Conservation (phyloP, 2,329 filamentous ascomycete genomes). For the Fusarium sp. region DNA sequence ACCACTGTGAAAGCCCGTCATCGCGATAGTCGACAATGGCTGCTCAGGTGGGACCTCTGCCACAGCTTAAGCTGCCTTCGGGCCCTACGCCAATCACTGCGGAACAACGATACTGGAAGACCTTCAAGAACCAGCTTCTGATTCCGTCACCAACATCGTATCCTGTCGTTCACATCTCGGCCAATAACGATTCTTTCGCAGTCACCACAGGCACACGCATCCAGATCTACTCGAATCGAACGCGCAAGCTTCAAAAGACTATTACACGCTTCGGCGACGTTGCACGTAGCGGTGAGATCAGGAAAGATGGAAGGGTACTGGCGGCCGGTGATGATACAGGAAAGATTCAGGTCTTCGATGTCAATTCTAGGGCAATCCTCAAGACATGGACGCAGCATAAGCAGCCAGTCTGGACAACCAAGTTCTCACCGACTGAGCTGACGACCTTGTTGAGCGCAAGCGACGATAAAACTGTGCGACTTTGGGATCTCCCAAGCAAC, state of each 20-base stretch:
- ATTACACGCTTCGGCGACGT: conserved; percentile 94
- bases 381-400: conserved; percentile 96
- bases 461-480: conserved; percentile 89
- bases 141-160: conserved; percentile 91
- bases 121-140: conserved; percentile 90
- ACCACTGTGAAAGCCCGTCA: conserved; percentile 30
- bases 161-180: conserved; percentile 90
- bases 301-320: conserved; percentile 87
- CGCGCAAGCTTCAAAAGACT: conserved; percentile 90
- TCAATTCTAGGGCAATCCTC: conserved; percentile 86
- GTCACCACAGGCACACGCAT: conserved; percentile 94
- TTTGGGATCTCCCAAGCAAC: conserved; percentile 92
- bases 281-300: conserved; percentile 87
- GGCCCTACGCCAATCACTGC: conserved; percentile 86
- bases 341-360: conserved; percentile 94
- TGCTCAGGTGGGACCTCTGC: conserved; percentile 82
- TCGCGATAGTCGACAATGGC: conserved; percentile 69
- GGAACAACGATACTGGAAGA: conserved; percentile 96
- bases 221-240: conserved; percentile 92
- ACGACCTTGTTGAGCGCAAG: conserved; percentile 89
- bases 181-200: conserved; percentile 80
- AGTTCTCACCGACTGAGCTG: conserved; percentile 89
- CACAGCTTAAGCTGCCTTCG: conserved; percentile 82
- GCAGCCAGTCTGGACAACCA: conserved; percentile 91
- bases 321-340: conserved; percentile 93